Base-by-base conservation (phyloP, 2,329 filamentous ascomycete genomes). In the Claviceps arundinis region DNA sequence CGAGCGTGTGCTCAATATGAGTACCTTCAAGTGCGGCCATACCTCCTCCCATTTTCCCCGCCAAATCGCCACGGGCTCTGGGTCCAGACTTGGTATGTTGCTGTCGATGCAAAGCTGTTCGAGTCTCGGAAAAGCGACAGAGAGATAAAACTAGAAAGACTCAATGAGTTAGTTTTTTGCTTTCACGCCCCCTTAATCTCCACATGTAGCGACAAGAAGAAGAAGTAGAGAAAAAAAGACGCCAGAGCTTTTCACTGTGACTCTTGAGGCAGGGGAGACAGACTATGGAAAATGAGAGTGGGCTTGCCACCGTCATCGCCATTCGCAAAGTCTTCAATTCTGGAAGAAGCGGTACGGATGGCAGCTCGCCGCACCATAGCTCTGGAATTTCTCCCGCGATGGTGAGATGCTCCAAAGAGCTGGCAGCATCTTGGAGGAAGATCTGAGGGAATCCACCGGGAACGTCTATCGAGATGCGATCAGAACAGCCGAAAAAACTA, bases 311-410 rank as follows among this genome's bases (percentile, higher is more conserved):
- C 50, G 54, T 50, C 47, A 60, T 47, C 43, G 59, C 59, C 30
- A 67, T 51, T 14, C 60, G 57, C 16, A 68, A 49, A 43, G 60
- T 56, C 54, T 61, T 62, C 26, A 68, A 51, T 3, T 57, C 57
- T 2, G 64, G 60, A 52, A 68, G 57, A 3, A 50, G 17, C 4
- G 60, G 58, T 17, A 62, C n/a, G 0, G 37, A 37, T 19, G 45
- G 34, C 2, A 45, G 38, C 8, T 14, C 46, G 19, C 52, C 30
- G 30, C 9, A 52, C 59, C 60, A 63, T n/a, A 48, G 52, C 41
- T 50, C 48, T 14, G 59, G 58, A 8, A 61, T 37, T 11, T 30
- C 30, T 30, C 57, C 58, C 8, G 48, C 19, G 5, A 68, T 57
- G 40, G 55, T 54, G 14, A 61, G 51, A 43, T 54, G 50, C 54